phyloP scores from a whole-genome alignment of 257 asterid species.

The Schizonepeta tenuifolia region DNA sequence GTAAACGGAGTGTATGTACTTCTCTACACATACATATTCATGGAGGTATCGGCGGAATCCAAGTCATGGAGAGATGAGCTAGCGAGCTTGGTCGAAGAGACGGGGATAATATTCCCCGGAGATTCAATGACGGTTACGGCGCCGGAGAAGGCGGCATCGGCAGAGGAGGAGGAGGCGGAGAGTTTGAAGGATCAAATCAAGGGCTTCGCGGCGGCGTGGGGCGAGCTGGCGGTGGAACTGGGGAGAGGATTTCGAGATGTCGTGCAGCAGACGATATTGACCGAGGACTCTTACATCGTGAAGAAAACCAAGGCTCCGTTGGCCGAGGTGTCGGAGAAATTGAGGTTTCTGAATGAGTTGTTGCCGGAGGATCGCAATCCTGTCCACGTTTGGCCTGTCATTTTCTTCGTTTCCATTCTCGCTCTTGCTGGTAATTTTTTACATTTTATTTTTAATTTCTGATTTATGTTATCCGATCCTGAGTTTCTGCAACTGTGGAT shows the following conservation, averaged over 20 bases:
- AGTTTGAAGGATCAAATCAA: constrained; percentile 78
- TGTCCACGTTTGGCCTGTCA: constrained; percentile 69
- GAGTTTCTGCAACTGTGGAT: not conserved
- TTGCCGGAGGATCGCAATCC: constrained; percentile 98
- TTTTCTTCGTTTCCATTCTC: constrained; percentile 64
- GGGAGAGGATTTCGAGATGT: constrained; percentile 82
- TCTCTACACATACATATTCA: constrained; percentile 19
- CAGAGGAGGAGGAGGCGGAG: constrained; percentile 48
- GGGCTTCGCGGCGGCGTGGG: constrained; percentile 92
- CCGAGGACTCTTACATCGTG: constrained; percentile 85
- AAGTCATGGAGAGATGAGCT: constrained; percentile 83
- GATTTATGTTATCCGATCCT: not conserved
- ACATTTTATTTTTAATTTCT: not conserved
- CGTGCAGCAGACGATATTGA: constrained; percentile 69
- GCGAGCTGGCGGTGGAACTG: constrained; percentile 69
- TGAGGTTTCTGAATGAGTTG: constrained; percentile 68
- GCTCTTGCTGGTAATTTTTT: constrained; percentile 65
- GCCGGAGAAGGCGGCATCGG: constrained; percentile 41
- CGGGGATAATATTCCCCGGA: constrained; percentile 52
- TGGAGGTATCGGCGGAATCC: constrained; percentile 60
- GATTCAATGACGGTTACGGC: constrained; percentile 42
- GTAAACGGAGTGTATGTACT: constrained; percentile 23
- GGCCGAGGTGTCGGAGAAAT: constrained; percentile 54
- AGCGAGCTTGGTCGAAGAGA: constrained; percentile 73
- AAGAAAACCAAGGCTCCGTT: constrained; percentile 56